These are phyloP conservation scores for Pachyrhizus erosus DNA, from an alignment of 306 rosid genomes.

Conservation along the genomic window DNA sequence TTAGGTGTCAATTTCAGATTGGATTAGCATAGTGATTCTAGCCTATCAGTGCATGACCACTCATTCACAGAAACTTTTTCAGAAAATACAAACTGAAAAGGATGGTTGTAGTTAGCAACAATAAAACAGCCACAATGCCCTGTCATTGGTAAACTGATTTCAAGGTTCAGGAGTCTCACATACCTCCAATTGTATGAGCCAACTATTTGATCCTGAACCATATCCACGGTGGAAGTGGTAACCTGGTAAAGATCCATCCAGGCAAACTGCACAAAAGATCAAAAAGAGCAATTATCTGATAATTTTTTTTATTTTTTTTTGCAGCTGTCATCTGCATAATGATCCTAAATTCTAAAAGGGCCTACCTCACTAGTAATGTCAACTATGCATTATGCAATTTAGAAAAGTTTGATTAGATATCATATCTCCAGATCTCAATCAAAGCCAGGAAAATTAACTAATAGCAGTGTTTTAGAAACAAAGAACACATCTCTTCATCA, in stretches of 20 bases:
- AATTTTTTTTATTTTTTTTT: conserved; percentile 27
- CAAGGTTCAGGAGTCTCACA: conserved; percentile 21
- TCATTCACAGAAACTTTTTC: not conserved
- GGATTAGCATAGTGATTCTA: conserved; percentile 27
- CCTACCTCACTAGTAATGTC: conserved; percentile 34
- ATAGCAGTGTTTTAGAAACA: not conserved
- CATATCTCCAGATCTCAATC: conserved; percentile 45
- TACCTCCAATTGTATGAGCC: conserved; percentile 63
- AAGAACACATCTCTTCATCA: conserved; percentile 4
- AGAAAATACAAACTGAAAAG: not conserved
- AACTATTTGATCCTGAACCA: conserved; percentile 61
- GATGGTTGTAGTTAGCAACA: not conserved
- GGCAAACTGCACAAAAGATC: conserved; percentile 49
- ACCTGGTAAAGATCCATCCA: conserved; percentile 61
- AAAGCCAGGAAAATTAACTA: not conserved
- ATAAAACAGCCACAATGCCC: not conserved
- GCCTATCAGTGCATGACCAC: not conserved
- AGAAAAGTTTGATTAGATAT: conserved; percentile 32
- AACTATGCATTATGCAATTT: conserved; percentile 9
- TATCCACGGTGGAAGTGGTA: conserved; percentile 62
- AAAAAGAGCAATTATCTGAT: conserved; percentile 35
- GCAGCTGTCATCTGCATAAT: conserved; percentile 36
- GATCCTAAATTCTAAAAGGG: conserved; percentile 26
- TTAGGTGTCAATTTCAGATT: conserved; percentile 12
- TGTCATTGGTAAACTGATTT: conserved; percentile 14